Conservation (phyloP, 2,329 filamentous ascomycete genomes). For the Pezicula carpinea region DNA sequence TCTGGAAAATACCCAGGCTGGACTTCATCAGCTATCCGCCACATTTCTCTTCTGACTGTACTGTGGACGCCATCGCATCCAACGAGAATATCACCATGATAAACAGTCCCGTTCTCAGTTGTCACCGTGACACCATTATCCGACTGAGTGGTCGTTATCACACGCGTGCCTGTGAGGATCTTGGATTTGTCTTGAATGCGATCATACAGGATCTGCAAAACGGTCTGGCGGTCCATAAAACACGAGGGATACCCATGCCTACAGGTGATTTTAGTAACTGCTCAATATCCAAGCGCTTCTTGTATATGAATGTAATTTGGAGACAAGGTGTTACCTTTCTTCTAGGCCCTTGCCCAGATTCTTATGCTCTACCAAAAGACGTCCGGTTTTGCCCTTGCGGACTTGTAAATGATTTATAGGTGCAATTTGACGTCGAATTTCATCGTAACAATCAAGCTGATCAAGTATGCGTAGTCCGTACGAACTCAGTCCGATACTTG, state of each 20-base stretch:
- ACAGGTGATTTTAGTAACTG: neutral
- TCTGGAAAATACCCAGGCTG: slow-evolving; percentile 20
- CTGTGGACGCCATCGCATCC: slow-evolving; percentile 39
- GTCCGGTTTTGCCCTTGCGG: neutral
- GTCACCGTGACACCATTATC: slow-evolving; percentile 26
- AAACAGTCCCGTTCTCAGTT: slow-evolving; percentile 26
- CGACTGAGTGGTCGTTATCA: slow-evolving; percentile 23
- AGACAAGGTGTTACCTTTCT: neutral
- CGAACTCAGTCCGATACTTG: slow-evolving; percentile 38
- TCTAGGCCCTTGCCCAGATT: neutral
- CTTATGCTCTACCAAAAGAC: neutral
- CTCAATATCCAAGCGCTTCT: too few relatives aligned
- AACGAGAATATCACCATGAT: slow-evolving; percentile 31
- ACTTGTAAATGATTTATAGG: neutral
- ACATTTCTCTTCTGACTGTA: slow-evolving; percentile 26
- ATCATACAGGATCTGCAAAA: slow-evolving; percentile 31
- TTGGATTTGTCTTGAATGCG: slow-evolving; percentile 30
- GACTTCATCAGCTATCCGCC: slow-evolving; percentile 13
- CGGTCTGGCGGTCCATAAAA: slow-evolving; percentile 32
- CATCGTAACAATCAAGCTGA: slow-evolving; percentile 38
- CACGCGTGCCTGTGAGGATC: slow-evolving; percentile 24
- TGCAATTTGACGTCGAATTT: neutral
- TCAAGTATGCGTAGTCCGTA: slow-evolving; percentile 40
- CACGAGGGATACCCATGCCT: slow-evolving; percentile 26
- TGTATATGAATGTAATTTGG: neutral